A percentile compares a stretch with the other conserved stretches of the same genome.
These are phyloP conservation scores for Trichosporon coremiiforme DNA, from an alignment of 1,284 basidiomycete species.

Conservation along the genomic window DNA sequence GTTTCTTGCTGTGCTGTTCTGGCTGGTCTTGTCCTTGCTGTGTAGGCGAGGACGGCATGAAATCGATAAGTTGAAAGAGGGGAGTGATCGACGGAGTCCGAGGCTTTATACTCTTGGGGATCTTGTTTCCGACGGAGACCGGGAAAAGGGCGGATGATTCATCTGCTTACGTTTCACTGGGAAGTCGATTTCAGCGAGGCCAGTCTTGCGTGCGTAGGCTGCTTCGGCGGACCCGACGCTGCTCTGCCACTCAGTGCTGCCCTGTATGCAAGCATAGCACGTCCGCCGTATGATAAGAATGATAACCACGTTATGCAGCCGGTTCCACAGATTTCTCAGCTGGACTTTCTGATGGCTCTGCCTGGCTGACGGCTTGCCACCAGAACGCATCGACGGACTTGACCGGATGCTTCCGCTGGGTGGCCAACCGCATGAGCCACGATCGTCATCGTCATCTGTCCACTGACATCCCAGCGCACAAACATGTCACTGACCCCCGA, in stretches of 20 bases:
- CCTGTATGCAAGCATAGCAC: background rate
- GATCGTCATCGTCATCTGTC: conserved; percentile 4
- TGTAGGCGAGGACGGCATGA: background rate
- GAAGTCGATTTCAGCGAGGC: background rate
- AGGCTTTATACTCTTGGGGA: background rate
- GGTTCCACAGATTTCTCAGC: background rate
- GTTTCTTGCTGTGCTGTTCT: background rate
- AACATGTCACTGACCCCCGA: conserved; percentile 39
- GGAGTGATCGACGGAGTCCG: background rate
- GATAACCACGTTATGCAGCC: background rate
- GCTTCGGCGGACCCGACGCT: background rate
- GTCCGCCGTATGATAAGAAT: background rate
- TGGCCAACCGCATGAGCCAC: background rate
- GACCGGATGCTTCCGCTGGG: background rate
- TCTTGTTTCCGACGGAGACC: conserved; percentile 3
- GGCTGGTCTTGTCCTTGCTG: background rate
- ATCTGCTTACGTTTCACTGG: conserved; percentile 17
- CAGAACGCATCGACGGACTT: background rate
- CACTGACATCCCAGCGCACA: background rate
- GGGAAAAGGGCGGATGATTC: conserved; percentile 13
- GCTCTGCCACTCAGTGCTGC: background rate
- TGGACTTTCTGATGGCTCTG: background rate
- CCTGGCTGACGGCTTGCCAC: background rate
- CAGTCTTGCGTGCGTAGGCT: too few relatives aligned
- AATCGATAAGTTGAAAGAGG: background rate